Evolutionary conservation across 768 basidiomycete genomes (phyloP).

Genomic region (Suillus plorans): DNA sequence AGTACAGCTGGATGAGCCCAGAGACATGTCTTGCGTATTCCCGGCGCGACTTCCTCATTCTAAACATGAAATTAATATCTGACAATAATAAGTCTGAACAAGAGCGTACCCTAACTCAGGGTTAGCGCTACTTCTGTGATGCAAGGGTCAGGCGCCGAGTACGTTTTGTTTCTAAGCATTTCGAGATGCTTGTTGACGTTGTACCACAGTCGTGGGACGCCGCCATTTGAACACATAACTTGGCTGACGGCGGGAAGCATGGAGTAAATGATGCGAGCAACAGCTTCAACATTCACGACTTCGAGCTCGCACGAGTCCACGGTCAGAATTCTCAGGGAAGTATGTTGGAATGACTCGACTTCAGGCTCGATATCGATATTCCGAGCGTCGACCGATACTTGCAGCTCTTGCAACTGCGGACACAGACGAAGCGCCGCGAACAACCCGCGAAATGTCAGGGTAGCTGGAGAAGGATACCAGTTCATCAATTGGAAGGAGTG

Average conservation of each 20-base stretch:
- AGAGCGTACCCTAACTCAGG: neutral
- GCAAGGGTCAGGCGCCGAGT: neutral
- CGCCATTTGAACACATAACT: neutral
- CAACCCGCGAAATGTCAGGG: neutral
- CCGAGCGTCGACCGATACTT: neutral
- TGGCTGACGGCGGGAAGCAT: neutral
- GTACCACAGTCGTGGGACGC: neutral
- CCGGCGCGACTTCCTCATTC: neutral
- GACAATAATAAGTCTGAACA: neutral
- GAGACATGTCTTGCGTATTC: neutral
- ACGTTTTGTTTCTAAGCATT: neutral
- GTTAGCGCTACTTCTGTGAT: neutral
- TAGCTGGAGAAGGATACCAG: too few species aligned
- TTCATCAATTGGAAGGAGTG: neutral
- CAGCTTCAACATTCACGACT: neutral
- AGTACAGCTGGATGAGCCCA: neutral
- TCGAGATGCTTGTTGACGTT: neutral
- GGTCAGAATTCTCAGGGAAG: neutral
- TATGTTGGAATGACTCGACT: neutral
- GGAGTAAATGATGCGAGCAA: neutral
- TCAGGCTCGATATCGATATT: neutral
- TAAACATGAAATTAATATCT: neutral
- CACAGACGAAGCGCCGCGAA: neutral
- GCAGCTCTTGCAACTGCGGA: neutral
- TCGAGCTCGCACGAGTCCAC: neutral